Percentiles rank a stretch among this genome's conserved stretches.
Conservation (phyloP, 345 rosid genomes). For the Eucalyptus cloeziana region DNA sequence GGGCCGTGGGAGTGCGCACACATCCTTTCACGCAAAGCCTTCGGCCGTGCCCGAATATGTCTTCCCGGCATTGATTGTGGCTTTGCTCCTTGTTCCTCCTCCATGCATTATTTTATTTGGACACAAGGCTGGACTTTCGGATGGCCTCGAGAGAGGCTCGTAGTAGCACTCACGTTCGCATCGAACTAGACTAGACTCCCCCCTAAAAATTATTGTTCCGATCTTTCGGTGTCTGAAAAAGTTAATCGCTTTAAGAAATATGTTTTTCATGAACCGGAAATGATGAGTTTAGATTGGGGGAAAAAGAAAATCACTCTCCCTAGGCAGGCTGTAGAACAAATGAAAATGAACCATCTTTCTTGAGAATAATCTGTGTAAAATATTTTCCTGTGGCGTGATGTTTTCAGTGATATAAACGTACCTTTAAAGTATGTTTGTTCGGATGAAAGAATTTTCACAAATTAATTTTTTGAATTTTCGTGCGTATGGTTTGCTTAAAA, state of each 20-base stretch:
- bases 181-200: neutral
- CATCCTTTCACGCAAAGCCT: neutral
- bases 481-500: neutral
- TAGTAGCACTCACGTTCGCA: neutral
- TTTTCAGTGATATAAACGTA: too few species aligned
- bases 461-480: rapidly evolving
- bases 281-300: too few species aligned
- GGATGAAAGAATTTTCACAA: neutral
- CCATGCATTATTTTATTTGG: neutral
- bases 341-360: too few species aligned
- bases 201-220: too few species aligned
- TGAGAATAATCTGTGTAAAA: too few species aligned
- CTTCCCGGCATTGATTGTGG: neutral
- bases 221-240: too few species aligned
- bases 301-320: too few species aligned
- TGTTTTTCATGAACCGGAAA: too few species aligned
- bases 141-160: neutral
- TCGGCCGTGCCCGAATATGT: neutral
- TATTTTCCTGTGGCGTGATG: too few species aligned
- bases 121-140: neutral
- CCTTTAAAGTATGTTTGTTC: neutral
- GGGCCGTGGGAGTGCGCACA: neutral
- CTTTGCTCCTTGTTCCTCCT: neutral
- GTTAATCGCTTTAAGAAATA: too few species aligned
- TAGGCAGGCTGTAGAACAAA: too few species aligned